Base-by-base conservation (phyloP, 2,329 filamentous ascomycete genomes). In the Epicoccum nigrum region DNA sequence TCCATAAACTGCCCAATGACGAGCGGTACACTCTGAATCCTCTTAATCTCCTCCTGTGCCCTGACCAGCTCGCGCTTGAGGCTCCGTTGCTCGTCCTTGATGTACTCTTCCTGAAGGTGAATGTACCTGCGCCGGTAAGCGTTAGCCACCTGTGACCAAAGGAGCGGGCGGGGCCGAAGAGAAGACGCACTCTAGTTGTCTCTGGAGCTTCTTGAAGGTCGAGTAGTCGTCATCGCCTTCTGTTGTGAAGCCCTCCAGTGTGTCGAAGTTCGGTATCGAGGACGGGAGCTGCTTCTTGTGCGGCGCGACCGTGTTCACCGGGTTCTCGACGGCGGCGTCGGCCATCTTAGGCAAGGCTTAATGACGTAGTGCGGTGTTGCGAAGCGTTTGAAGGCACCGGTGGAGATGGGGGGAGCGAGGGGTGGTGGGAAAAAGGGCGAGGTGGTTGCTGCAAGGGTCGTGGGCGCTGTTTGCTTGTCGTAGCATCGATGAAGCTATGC, bases 1-100 rank as follows among this genome's bases (percentile, higher is more conserved):
- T 99, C 94, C 94, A 99, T 99, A 73, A 99, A 99, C 77, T 99
- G 94, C 55, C 94, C 94, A 73, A 99, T 99, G 58, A 99, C 94
- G 56, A 99, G 79, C 21, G 94, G 94, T 46, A 99, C 94, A 75
- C 92, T 97, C 80, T 99, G 94, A 74, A 99, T 99, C 62, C 94
- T 87, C 82, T 99, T 99, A 80, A 99, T 99, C 80, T 99, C 94
- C 76, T 99, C 94, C 75, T 99, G 94, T 64, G 94, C 94, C 65
- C 94, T 87, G 47, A 99, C 93, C 43, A 99, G 84, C 81, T 99
- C 94, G 65, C 94, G 86, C 83, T 99, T 99, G 75, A 99, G 78
- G 78, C 92, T 97, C 80, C 91, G 87, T 80, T 99, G 94, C 82
- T 99, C 94, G 85, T 99, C 94, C 81, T 99, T 99, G 86, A 99